These are phyloP conservation scores for Candida anglica DNA, from an alignment of 805 yeast genomes.

Conservation along the genomic window DNA sequence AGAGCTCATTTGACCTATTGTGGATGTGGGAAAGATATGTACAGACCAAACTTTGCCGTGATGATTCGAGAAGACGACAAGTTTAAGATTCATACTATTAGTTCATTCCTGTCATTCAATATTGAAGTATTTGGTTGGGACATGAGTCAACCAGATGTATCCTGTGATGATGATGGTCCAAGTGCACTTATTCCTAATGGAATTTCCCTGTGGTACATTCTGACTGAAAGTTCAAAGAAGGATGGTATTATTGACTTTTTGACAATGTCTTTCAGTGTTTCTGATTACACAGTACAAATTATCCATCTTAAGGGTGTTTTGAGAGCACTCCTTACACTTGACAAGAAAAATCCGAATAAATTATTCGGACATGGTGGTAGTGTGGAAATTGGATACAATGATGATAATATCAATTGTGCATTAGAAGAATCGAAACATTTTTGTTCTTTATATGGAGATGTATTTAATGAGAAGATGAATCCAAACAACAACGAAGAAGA, in stretches of 20 bases:
- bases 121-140: slow-evolving; percentile 28
- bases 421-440: slow-evolving; percentile 19
- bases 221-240: slow-evolving; percentile 5
- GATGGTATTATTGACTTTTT: slow-evolving; percentile 17
- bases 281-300: slow-evolving; percentile 32
- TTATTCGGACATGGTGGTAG: slow-evolving; percentile 1
- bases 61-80: slow-evolving; percentile 6
- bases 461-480: not conserved
- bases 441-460: slow-evolving; percentile 23
- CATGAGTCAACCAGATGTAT: slow-evolving; percentile 12
- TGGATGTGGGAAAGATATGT: slow-evolving; percentile 41
- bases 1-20: slow-evolving; percentile 40
- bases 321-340: slow-evolving; percentile 11
- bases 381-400: slow-evolving; percentile 12
- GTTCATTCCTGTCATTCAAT: slow-evolving; percentile 27
- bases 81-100: slow-evolving; percentile 24
- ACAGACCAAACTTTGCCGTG: slow-evolving; percentile 41
- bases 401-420: slow-evolving; percentile 27
- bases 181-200: slow-evolving; percentile 34
- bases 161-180: slow-evolving; percentile 21
- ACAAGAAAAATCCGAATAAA: too few relatives aligned
- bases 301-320: slow-evolving; percentile 31
- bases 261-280: slow-evolving; percentile 32
- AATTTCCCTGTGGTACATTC: slow-evolving; percentile 22
- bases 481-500: too few relatives aligned